These are phyloP conservation scores for Melocanna baccifera DNA, from an alignment of 176 grass and related monocot genomes.

Conservation along the genomic window DNA sequence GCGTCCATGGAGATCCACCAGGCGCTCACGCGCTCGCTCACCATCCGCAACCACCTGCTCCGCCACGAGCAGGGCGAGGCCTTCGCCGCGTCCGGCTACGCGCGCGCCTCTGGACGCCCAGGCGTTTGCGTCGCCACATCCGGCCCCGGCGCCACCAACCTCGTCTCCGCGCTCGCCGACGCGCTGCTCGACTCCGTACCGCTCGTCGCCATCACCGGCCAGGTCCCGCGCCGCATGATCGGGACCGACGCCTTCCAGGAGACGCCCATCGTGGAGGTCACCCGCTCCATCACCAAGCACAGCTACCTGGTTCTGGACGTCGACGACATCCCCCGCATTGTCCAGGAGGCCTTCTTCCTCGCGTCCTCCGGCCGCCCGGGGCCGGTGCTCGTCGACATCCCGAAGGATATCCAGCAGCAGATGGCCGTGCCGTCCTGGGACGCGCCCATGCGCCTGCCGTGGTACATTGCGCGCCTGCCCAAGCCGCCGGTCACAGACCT, in stretches of 20 bases:
- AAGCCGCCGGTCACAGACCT: conserved; percentile 50
- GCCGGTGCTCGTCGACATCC: conserved; percentile 88
- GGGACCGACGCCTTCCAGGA: conserved; percentile 98
- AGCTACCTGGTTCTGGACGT: conserved; percentile 82
- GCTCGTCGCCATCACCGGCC: conserved; percentile 88
- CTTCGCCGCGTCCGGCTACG: conserved; percentile 80
- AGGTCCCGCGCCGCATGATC: conserved; percentile 97
- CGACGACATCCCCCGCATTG: conserved; percentile 82
- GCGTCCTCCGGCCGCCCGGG: conserved; percentile 71
- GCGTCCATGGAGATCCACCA: conserved; percentile 99
- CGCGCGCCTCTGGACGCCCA: conserved; percentile 66
- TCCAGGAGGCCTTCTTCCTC: conserved; percentile 87
- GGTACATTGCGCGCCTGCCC: conserved; percentile 78
- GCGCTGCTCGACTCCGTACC: conserved; percentile 95
- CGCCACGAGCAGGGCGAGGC: conserved; percentile 95
- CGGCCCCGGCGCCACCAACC: conserved; percentile 90
- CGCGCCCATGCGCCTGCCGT: conserved; percentile 54
- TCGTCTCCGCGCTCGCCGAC: conserved; percentile 92
- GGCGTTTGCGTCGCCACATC: conserved; percentile 96
- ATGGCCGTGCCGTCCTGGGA: conserved; percentile 72
- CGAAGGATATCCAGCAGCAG: conserved; percentile 95
- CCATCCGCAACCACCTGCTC: conserved; percentile 83
- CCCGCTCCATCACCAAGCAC: conserved; percentile 98
- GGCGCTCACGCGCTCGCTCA: conserved; percentile 86
- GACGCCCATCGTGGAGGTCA: conserved; percentile 97